Conservation (phyloP, 108 stramenopile genomes). For the Chaetoceros tenuissimus region DNA sequence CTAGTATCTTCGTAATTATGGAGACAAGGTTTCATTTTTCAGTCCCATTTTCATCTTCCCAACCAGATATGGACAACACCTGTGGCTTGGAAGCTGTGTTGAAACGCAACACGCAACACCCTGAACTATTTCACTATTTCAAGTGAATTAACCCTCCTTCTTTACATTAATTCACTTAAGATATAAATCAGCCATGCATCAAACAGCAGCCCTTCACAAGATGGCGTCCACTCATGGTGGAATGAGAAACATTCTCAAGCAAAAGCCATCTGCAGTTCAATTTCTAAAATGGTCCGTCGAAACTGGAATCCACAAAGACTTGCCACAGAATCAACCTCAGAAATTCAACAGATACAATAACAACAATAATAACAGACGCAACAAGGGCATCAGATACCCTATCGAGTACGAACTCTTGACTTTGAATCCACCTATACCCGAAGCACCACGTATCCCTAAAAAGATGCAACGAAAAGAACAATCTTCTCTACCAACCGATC, state of each 20-base stretch:
- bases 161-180: too few species aligned
- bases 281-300: constrained; percentile 41
- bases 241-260: constrained; percentile 36
- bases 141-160: too few species aligned
- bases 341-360: constrained; percentile 20
- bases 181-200: too few species aligned
- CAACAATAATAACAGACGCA: constrained; percentile 23
- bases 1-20: too few species aligned
- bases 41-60: too few species aligned
- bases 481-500: constrained; percentile 29
- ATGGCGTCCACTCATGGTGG: constrained; percentile 36
- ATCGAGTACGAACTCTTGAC: constrained; percentile 64
- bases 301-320: constrained; percentile 33
- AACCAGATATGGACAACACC: too few species aligned
- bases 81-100: too few species aligned
- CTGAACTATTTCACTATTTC: too few species aligned
- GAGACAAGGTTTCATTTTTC: too few species aligned
- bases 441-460: constrained; percentile 46
- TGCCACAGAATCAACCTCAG: constrained; percentile 15
- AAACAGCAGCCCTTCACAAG: constrained; percentile 15
- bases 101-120: too few species aligned
- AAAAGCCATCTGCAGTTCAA: constrained; percentile 23
- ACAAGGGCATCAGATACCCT: constrained; percentile 53
- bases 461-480: constrained; percentile 22
- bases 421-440: constrained; percentile 66